Evolutionary conservation across 208 protist genomes (phyloP).

Genomic region (Phytomonas francai): DNA sequence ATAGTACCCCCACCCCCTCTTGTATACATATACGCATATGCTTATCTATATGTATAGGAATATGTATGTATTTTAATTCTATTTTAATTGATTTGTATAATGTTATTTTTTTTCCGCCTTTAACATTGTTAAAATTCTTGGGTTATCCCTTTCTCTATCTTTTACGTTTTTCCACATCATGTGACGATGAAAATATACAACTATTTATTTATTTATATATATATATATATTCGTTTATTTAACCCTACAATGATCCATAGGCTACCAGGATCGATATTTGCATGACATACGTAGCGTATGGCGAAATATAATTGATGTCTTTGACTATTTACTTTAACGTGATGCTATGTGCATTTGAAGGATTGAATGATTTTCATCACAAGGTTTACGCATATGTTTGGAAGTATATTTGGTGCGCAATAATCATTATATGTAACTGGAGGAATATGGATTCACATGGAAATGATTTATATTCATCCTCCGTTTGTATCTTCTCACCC

Average conservation of each 20-base stretch:
- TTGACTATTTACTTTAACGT: neutral
- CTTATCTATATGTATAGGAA: neutral
- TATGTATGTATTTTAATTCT: neutral
- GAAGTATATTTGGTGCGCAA: neutral
- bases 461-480: neutral
- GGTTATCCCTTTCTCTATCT: neutral
- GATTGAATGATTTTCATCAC: neutral
- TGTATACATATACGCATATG: constrained; percentile 1
- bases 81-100: constrained; percentile 5
- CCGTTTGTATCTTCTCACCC: neutral
- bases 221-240: neutral
- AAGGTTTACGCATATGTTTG: neutral
- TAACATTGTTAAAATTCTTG: constrained; percentile 1
- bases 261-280: neutral
- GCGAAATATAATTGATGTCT: neutral
- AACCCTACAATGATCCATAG: neutral
- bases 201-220: constrained; percentile 12
- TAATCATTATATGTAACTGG: neutral
- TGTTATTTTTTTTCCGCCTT: neutral
- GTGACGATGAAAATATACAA: neutral
- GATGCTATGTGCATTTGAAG: neutral
- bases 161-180: neutral
- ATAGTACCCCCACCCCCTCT: neutral
- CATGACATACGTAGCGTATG: neutral
- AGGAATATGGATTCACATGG: neutral